Base-by-base conservation (phyloP, 2,329 filamentous ascomycete species). In the Gremmenia infestans region DNA sequence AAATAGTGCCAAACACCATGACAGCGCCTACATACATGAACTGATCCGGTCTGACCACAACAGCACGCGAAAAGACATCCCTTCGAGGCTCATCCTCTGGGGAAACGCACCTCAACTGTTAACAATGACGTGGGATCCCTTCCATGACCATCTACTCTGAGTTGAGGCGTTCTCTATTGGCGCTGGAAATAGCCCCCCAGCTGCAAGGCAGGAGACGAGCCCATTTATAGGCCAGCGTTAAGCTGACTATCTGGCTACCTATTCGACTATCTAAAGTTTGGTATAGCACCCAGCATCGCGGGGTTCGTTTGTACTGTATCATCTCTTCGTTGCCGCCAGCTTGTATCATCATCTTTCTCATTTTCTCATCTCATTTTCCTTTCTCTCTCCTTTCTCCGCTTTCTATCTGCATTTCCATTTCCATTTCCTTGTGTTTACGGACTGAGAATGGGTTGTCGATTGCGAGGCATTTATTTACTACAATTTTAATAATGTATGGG, bases 341-440 rank as follows among this genome's bases (percentile, higher is more conserved):
- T 57, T 54, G 42, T 48, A 36, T 56, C 39, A 48, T 50, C 42
- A 25, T 55, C 53, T 53, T 23, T 51, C 46, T 46, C 15, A 32
- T 42, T 52, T 48, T 53, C 51, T 45, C 8, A 32, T 32, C 28
- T 32, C 8, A 32, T 37, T 52, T 52, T 61, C 59, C 57, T 53
- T 60, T 65, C 58, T 64, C 65, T 59, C 48, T 76, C 75, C 73
- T 70, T 72, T 63, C 61, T 63, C 45, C 55, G 57, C 57, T 61
- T 22, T 45, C 22, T 56, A 32, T 52, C 53, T 57, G 53, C 47
- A 19, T 48, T 47, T 53, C 52, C 50, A 48, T 35, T 50, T 25
- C 28, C 22, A 58, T 62, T 59, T 40, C 43, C 32, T 59, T 58
- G 22, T 53, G 43, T 50, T 32, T 50, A 25, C 39, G 42, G 52